phyloP scores from a whole-genome alignment of 2,329 filamentous ascomycete species.

The Aspergillus eucalypticola region DNA sequence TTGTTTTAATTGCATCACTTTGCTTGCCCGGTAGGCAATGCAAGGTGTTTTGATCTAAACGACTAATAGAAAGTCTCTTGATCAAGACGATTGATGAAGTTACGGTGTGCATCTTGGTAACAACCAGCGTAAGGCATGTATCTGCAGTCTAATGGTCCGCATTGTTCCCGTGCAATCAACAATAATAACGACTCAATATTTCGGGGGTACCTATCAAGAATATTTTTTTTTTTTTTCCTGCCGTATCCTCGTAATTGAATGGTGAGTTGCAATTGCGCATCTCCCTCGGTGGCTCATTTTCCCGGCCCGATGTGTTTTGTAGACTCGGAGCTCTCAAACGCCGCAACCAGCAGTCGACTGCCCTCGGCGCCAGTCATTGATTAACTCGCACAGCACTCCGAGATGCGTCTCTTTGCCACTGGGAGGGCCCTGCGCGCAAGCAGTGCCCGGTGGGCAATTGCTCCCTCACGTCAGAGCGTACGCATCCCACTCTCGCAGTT shows the following conservation, averaged over 20 bases:
- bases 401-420: slow-evolving; percentile 43
- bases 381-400: slow-evolving; percentile 2
- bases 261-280: not conserved
- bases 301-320: slow-evolving; percentile 5
- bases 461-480: slow-evolving; percentile 24
- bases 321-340: not conserved
- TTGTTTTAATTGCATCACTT: slow-evolving; percentile 12
- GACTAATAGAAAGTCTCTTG: slow-evolving; percentile 5
- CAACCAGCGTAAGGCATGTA: not conserved
- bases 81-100: not conserved
- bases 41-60: slow-evolving; percentile 2
- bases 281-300: slow-evolving; percentile 4
- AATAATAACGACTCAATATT: too few species aligned
- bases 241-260: too few species aligned
- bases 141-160: not conserved
- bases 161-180: too few species aligned
- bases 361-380: not conserved
- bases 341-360: not conserved
- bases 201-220: too few species aligned
- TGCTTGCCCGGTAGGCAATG: not conserved
- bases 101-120: not conserved
- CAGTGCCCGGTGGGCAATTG: slow-evolving; percentile 37
- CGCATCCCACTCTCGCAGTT: slow-evolving; percentile 24
- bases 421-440: slow-evolving; percentile 41
- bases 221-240: too few species aligned